A percentile compares a stretch with the other conserved stretches of the same genome.
These are phyloP conservation scores for Incumbomyces lentus DNA, from an alignment of 2,329 filamentous ascomycete genomes.

Conservation along the genomic window DNA sequence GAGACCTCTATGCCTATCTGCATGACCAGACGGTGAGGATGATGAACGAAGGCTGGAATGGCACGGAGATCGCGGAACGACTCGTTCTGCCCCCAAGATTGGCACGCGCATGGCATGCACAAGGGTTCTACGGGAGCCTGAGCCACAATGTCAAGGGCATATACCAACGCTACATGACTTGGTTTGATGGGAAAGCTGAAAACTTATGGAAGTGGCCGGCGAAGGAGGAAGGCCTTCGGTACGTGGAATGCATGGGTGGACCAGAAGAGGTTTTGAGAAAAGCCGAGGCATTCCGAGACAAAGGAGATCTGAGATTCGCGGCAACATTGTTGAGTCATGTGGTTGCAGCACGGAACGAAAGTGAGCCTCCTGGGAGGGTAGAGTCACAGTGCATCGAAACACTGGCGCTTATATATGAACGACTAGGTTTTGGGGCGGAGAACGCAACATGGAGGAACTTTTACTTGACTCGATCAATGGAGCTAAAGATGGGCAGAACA, in stretches of 20 bases:
- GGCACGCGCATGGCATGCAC: conserved; percentile 23
- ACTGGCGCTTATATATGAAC: conserved; percentile 26
- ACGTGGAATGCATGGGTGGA: conserved; percentile 31
- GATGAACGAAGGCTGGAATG: conserved; percentile 30
- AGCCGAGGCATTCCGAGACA: conserved; percentile 23
- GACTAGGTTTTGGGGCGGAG: conserved; percentile 21
- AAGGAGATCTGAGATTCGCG: conserved; percentile 30
- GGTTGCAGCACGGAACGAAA: conserved; percentile 16
- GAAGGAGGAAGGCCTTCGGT: conserved; percentile 25
- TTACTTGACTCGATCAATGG: conserved; percentile 26
- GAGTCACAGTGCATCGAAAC: too few species aligned
- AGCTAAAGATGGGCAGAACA: conserved; percentile 14
- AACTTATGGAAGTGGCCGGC: conserved; percentile 31
- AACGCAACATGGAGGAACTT: conserved; percentile 35
- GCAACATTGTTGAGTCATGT: conserved; percentile 30
- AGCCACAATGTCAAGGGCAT: conserved; percentile 33
- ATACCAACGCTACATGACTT: conserved; percentile 27
- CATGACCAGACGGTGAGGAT: conserved; percentile 33
- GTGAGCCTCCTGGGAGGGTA: conserved; percentile 11
- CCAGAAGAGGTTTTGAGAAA: conserved; percentile 23
- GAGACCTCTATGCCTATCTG: conserved; percentile 33
- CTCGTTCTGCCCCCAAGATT: conserved; percentile 27
- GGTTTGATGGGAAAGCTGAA: conserved; percentile 27
- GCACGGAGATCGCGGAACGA: conserved; percentile 32
- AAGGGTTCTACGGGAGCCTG: conserved; percentile 30